phyloP scores from a whole-genome alignment of 805 yeast species.

The Isabelozyma pseudorhagii region DNA sequence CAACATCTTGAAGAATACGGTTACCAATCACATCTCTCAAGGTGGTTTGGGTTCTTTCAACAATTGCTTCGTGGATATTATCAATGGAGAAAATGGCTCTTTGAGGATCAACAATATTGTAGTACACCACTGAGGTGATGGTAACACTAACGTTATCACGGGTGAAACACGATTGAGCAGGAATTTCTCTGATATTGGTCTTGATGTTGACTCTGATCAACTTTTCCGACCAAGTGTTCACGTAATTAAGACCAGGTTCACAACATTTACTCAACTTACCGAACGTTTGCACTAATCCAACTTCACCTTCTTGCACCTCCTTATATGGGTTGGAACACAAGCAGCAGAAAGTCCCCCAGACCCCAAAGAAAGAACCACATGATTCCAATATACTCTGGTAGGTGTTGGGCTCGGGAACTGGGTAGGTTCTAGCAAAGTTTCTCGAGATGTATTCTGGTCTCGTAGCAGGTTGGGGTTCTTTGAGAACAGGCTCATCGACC shows the following conservation, averaged over 20 bases:
- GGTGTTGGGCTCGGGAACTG: constrained; percentile 35
- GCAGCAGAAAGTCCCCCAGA: constrained; percentile 55
- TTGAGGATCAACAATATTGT: constrained; percentile 65
- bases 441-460: constrained; percentile 41
- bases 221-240: constrained; percentile 63
- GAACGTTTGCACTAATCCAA: constrained; percentile 63
- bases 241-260: constrained; percentile 66
- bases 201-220: constrained; percentile 50
- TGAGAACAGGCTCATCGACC: not conserved
- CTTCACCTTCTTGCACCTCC: constrained; percentile 62
- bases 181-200: constrained; percentile 60
- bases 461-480: constrained; percentile 14
- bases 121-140: constrained; percentile 66
- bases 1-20: constrained; percentile 63
- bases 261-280: constrained; percentile 64
- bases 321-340: constrained; percentile 58
- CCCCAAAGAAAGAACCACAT: constrained; percentile 49
- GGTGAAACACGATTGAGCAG: constrained; percentile 69
- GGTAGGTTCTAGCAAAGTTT: constrained; percentile 39
- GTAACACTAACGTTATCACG: constrained; percentile 62
- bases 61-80: constrained; percentile 52
- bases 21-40: constrained; percentile 70
- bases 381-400: constrained; percentile 40
- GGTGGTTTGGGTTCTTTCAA: constrained; percentile 70
- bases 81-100: constrained; percentile 59